These are phyloP conservation scores for Delitschia confertaspora DNA, from an alignment of 495 filamentous ascomycete genomes.

Conservation along the genomic window DNA sequence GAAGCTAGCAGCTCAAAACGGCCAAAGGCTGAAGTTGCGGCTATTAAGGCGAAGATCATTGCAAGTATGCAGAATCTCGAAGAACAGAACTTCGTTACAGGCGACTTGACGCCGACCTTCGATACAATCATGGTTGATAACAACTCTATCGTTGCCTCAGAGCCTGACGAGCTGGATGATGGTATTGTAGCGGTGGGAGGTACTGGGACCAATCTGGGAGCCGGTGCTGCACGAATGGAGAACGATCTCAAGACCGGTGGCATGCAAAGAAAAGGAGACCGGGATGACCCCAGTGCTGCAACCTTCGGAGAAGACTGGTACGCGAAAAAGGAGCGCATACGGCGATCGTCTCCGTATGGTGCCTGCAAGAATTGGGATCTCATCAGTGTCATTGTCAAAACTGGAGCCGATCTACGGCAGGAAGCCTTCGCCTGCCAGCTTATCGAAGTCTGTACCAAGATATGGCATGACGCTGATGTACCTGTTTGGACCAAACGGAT, in stretches of 20 bases:
- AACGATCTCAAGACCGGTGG: slow-evolving; percentile 73
- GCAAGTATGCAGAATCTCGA: slow-evolving; percentile 78
- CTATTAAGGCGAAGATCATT: slow-evolving; percentile 68
- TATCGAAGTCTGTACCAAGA: slow-evolving; percentile 63
- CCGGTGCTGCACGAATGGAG: slow-evolving; percentile 68
- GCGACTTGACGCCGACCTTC: slow-evolving; percentile 52
- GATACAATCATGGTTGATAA: slow-evolving; percentile 61
- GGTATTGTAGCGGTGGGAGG: slow-evolving; percentile 39
- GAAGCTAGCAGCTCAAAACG: slow-evolving; percentile 63
- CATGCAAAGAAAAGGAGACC: slow-evolving; percentile 63
- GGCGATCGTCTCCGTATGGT: slow-evolving; percentile 64
- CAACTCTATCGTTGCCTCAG: slow-evolving; percentile 34
- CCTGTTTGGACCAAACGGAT: slow-evolving; percentile 74
- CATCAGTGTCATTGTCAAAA: slow-evolving; percentile 71
- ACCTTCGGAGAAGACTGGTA: slow-evolving; percentile 74
- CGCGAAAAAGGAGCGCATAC: slow-evolving; percentile 65
- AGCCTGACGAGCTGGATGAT: slow-evolving; percentile 38
- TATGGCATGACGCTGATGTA: slow-evolving; percentile 61
- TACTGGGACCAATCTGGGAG: slow-evolving; percentile 46
- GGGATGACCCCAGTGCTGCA: slow-evolving; percentile 70
- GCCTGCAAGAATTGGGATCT: slow-evolving; percentile 77
- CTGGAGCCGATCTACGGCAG: slow-evolving; percentile 64
- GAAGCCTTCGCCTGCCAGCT: slow-evolving; percentile 74
- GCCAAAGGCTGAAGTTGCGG: slow-evolving; percentile 61
- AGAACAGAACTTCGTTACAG: slow-evolving; percentile 65